phyloP scores from a whole-genome alignment of 1,139 yeast species.

The Geotrichum phurueaensis region DNA sequence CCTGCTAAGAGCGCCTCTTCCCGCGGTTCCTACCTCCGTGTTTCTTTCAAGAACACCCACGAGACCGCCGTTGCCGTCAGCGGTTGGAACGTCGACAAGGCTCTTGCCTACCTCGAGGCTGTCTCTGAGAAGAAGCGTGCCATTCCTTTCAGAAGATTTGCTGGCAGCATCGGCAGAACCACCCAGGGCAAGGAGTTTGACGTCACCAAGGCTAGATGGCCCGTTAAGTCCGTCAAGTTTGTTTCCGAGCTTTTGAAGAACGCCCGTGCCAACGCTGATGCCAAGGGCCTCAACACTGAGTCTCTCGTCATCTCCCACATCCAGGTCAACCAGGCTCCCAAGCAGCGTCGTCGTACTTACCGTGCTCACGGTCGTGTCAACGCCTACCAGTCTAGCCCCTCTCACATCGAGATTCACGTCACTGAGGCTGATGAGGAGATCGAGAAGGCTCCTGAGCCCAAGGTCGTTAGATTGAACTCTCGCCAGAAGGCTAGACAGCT shows the following conservation, averaged over 20 bases:
- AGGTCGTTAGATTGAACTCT: slow-evolving; percentile 67
- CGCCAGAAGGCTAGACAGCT: slow-evolving; percentile 94
- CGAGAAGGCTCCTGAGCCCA: slow-evolving; percentile 77
- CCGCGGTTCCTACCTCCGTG: slow-evolving; percentile 99
- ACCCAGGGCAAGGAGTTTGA: slow-evolving; percentile 99
- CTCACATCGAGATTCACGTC: slow-evolving; percentile 96
- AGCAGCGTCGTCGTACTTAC: slow-evolving; percentile 99
- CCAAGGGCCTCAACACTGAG: slow-evolving; percentile 95
- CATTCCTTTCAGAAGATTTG: slow-evolving; percentile 98
- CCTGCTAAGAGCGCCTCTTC: slow-evolving; percentile 99
- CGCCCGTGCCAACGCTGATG: slow-evolving; percentile 98
- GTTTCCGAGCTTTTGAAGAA: slow-evolving; percentile 90
- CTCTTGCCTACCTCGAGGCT: slow-evolving; percentile 93
- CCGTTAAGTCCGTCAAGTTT: slow-evolving; percentile 96
- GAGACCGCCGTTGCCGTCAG: slow-evolving; percentile 97
- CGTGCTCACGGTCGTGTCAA: slow-evolving; percentile 99
- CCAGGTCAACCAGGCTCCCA: slow-evolving; percentile 99
- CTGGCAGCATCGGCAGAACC: slow-evolving; percentile 96
- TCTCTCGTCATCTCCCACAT: slow-evolving; percentile 94
- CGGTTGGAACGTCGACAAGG: slow-evolving; percentile 97
- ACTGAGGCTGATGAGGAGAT: slow-evolving; percentile 94
- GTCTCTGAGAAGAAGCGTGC: slow-evolving; percentile 99
- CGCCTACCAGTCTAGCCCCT: slow-evolving; percentile 97
- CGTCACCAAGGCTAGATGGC: slow-evolving; percentile 99
- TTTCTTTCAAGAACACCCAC: slow-evolving; percentile 99